Conservation (phyloP, 225 moss, liverwort and hornwort genomes). For the Climacium dendroides region DNA sequence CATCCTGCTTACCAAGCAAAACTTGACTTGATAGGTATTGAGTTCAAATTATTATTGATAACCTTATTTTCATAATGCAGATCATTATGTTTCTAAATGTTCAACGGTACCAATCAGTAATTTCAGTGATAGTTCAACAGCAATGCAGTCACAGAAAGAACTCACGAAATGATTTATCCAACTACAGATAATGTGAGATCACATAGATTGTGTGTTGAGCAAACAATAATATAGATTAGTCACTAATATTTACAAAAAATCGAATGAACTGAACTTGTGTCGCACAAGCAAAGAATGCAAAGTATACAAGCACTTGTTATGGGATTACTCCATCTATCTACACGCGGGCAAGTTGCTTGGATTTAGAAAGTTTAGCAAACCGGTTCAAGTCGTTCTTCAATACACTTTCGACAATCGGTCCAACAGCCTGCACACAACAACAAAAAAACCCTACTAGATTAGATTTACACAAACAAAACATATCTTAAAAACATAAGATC, state of each 20-base stretch:
- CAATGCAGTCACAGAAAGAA: background rate
- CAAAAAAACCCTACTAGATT: background rate
- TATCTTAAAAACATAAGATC: background rate
- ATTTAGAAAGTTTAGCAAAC: constrained; percentile 11
- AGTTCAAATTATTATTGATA: background rate
- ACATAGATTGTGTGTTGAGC: background rate
- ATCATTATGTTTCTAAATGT: background rate
- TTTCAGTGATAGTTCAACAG: background rate
- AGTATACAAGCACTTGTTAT: background rate
- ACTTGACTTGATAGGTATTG: background rate
- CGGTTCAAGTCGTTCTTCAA: constrained; percentile 22
- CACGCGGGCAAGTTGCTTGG: constrained; percentile 11
- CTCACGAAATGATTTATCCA: background rate
- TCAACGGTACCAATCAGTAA: background rate
- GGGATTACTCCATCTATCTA: background rate
- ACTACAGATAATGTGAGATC: background rate
- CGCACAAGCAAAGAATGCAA: background rate
- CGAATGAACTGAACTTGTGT: background rate
- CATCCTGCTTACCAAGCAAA: background rate
- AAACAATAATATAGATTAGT: background rate
- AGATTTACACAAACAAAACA: background rate
- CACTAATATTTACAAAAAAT: background rate
- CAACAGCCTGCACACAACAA: constrained; percentile 1
- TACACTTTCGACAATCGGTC: constrained; percentile 28
- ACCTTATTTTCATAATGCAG: background rate